Base-by-base conservation (phyloP, 805 yeast genomes). In the Limtongia smithiae region DNA sequence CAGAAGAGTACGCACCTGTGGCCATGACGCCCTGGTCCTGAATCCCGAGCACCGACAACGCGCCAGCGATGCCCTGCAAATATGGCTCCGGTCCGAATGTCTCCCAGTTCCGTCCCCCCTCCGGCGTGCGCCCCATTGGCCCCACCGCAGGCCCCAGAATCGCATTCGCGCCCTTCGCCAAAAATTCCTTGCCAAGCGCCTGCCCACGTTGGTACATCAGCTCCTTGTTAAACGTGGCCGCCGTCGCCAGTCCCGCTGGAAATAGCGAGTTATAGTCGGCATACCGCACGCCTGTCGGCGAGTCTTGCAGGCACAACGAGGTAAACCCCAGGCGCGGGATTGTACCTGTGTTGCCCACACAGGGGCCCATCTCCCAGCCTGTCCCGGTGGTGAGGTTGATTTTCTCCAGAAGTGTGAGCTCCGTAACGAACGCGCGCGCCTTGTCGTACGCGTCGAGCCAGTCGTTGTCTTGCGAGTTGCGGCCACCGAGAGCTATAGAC, bases 91-190 rank as follows among this genome's bases (percentile, higher is more conserved):
- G 67, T 7, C 82, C 80, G 63, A 79, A 79, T 33, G 80, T 73
- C 65, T 80, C 84, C 82, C 83, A 79, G 63, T 76, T 77, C 56
- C 84, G 68, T 4, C 85, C 85, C 20, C 82, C 85, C 35, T 75
- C 76, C 3, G 83, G 84, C 58, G 79, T 76, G 31, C 71, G 68
- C 0, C 85, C 85, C 37, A 80, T 70, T 9, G 85, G 85, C 0
- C 83, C 84, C 34, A 77, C 68, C 2, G 71, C 69, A 1, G 85
- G 85, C 0, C 82, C 83, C 32, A 80, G 66, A 12, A 76, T 70
- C 32, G 78, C 69, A 59, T 79, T 75, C 14, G 77, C 79, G 22
- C 83, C 83, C 60, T 79, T 80, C 3, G 61, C 65, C 54, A 71
- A 72, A 51, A 73, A 75, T 60, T 80, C 85, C 54, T 69, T 67